phyloP scores from a whole-genome alignment of 148 eudicot species.

The Rhododendron ovatum region DNA sequence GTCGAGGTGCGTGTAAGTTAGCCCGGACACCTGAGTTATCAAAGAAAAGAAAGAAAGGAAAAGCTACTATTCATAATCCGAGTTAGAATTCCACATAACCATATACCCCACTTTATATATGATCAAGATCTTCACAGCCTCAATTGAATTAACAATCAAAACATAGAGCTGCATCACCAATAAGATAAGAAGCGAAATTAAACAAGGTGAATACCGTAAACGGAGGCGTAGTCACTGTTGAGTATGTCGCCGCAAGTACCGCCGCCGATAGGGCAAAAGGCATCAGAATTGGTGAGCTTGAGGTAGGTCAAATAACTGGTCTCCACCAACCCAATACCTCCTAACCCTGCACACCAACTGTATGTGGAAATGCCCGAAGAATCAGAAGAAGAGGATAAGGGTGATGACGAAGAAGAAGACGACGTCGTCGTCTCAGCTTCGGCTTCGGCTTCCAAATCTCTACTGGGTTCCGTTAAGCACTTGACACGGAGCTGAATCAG shows the following conservation, averaged over 20 bases:
- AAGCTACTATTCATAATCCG: not conserved
- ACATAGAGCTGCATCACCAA: not conserved
- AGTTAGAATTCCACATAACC: not conserved
- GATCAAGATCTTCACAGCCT: not conserved
- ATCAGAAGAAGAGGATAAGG: slow-evolving; percentile 15
- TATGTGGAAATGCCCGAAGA: slow-evolving; percentile 47
- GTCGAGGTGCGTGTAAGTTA: too few relatives aligned
- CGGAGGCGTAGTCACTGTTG: slow-evolving; percentile 63
- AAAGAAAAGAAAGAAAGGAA: too few relatives aligned
- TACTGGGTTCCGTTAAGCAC: slow-evolving; percentile 26
- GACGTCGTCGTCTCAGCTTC: not conserved
- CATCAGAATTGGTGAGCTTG: slow-evolving; percentile 64
- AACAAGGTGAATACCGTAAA: slow-evolving; percentile 42
- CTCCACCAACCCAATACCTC: slow-evolving; percentile 71
- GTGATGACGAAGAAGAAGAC: not conserved
- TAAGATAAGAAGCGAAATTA: not conserved
- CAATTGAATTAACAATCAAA: not conserved
- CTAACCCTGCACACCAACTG: slow-evolving; percentile 78
- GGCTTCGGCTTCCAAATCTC: slow-evolving; percentile 29
- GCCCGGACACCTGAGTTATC: too few relatives aligned
- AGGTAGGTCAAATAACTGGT: slow-evolving; percentile 69
- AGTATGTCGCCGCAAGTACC: slow-evolving; percentile 68
- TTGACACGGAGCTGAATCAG: slow-evolving; percentile 26
- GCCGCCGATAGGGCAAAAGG: slow-evolving; percentile 75
- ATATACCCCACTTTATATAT: not conserved